A percentile compares a stretch with the other conserved stretches of the same genome.
phyloP scores from a whole-genome alignment of 2,329 filamentous ascomycete genomes.

The Paecilomyces variotii region DNA sequence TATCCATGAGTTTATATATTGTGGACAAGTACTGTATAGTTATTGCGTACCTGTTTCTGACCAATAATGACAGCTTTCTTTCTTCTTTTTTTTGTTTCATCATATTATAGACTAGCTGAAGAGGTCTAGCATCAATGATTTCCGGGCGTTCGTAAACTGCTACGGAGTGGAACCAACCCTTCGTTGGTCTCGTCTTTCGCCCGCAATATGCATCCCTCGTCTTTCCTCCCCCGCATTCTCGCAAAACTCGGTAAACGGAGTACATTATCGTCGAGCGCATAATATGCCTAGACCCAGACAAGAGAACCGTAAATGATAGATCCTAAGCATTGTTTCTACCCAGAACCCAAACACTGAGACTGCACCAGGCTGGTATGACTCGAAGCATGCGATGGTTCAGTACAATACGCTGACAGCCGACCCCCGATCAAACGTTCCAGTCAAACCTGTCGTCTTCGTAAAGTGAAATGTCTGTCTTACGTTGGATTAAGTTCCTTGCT shows the following conservation, averaged over 20 bases:
- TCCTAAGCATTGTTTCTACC: not conserved
- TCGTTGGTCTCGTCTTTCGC: not conserved
- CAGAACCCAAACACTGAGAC: not conserved
- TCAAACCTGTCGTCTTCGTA: constrained; percentile 3
- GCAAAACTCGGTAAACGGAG: not conserved
- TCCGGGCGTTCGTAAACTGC: not conserved
- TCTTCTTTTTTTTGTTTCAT: not conserved
- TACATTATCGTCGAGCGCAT: not conserved
- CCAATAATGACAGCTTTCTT: not conserved
- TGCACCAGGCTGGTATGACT: not conserved
- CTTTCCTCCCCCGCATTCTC: not conserved
- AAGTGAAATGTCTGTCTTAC: constrained; percentile 2
- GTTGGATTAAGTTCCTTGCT: not conserved
- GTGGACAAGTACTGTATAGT: not conserved
- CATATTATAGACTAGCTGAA: not conserved
- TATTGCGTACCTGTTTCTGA: not conserved
- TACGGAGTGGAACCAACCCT: not conserved
- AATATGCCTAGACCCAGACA: not conserved
- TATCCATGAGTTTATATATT: not conserved
- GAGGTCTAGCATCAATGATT: not conserved
- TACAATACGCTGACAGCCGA: not conserved
- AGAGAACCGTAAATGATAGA: not conserved
- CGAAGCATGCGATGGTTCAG: not conserved
- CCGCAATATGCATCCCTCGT: not conserved
- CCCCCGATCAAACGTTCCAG: not conserved